These are phyloP conservation scores for Capsella bursapastoris DNA, from an alignment of 345 rosid genomes.

Conservation along the genomic window DNA sequence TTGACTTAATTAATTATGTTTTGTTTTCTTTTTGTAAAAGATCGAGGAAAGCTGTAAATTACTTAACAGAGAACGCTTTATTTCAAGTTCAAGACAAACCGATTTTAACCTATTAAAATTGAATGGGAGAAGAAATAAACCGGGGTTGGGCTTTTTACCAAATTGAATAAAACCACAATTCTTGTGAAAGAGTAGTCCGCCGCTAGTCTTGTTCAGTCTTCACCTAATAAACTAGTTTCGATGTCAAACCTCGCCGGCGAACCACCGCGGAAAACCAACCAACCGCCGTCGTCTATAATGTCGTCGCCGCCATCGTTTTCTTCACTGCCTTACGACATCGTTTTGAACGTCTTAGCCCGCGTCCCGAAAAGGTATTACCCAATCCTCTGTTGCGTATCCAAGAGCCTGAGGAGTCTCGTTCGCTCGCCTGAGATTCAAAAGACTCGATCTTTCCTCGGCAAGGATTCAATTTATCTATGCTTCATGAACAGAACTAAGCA, in stretches of 20 bases:
- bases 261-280: neutral
- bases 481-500: neutral
- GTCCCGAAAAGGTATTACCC: neutral
- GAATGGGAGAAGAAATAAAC: neutral
- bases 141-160: too few species aligned
- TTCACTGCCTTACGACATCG: neutral
- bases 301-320: neutral
- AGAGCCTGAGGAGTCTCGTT: neutral
- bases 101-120: neutral
- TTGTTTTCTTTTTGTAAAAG: too few species aligned
- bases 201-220: too few species aligned
- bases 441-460: constrained; percentile 4
- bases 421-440: neutral
- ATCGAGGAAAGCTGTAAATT: too few species aligned
- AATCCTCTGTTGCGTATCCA: constrained; percentile 15
- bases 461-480: neutral
- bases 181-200: too few species aligned
- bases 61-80: too few species aligned
- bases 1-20: too few species aligned
- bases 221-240: neutral
- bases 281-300: neutral
- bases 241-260: neutral
- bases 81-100: neutral
- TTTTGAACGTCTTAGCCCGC: neutral
- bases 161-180: too few species aligned